Percentiles rank a stretch among this genome's conserved stretches.
Conservation (phyloP, 441 rosid species). For the Mallotus repandus region DNA sequence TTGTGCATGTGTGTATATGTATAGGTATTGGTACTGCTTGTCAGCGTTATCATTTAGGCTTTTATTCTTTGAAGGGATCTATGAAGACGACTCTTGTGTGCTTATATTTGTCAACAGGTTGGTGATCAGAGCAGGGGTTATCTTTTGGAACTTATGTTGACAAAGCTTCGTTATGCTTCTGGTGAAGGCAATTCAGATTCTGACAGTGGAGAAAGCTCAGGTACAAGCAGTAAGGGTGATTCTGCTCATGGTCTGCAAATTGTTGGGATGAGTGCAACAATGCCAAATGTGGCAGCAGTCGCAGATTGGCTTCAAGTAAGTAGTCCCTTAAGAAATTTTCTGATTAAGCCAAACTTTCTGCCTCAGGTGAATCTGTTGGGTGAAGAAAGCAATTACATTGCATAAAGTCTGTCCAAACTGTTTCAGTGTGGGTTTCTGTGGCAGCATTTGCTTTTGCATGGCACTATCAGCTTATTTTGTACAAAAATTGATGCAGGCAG, state of each 20-base stretch:
- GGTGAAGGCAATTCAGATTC: conserved; percentile 90
- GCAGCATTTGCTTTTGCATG: neutral
- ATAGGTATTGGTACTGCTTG: neutral
- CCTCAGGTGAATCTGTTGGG: neutral
- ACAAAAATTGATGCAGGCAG: conserved; percentile 60
- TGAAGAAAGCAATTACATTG: neutral
- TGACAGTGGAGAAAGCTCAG: conserved; percentile 87
- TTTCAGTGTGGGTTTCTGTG: neutral
- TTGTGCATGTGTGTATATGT: neutral
- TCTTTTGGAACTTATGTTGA: conserved; percentile 94
- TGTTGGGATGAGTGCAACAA: conserved; percentile 99
- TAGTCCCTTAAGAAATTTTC: neutral
- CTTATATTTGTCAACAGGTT: conserved; percentile 55
- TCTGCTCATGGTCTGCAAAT: conserved; percentile 87
- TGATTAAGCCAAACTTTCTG: neutral
- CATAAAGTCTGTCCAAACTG: neutral
- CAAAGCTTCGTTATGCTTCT: conserved; percentile 97
- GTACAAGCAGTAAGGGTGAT: conserved; percentile 78
- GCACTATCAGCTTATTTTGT: conserved; percentile 6
- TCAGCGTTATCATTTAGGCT: neutral
- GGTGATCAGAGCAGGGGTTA: conserved; percentile 97
- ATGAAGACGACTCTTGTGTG: conserved; percentile 21
- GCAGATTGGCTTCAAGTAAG: conserved; percentile 98
- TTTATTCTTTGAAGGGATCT: conserved; percentile 1
- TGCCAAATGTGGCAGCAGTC: conserved; percentile 98